These are phyloP conservation scores for Wickerhamiella vanderwaltii DNA, from an alignment of 805 yeast species.

Conservation along the genomic window DNA sequence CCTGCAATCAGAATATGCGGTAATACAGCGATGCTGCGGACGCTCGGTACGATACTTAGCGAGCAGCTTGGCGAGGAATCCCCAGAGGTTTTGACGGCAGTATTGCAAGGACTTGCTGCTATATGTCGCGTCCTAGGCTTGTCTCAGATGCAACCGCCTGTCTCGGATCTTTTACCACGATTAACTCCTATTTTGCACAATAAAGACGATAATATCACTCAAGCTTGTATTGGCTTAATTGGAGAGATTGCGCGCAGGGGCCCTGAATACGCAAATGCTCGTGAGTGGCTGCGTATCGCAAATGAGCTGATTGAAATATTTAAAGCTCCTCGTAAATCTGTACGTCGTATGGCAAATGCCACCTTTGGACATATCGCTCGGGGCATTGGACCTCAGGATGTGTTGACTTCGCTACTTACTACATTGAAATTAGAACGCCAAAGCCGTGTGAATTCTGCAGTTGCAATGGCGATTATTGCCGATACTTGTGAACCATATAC, in stretches of 20 bases:
- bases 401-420: constrained; percentile 67
- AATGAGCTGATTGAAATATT: constrained; percentile 82
- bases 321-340: constrained; percentile 63
- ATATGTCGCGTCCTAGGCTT: constrained; percentile 44
- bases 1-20: constrained; percentile 54
- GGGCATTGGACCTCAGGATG: constrained; percentile 94
- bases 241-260: constrained; percentile 73
- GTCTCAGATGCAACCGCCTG: constrained; percentile 60
- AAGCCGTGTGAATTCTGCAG: constrained; percentile 91
- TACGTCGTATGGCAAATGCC: constrained; percentile 72
- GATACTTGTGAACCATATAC: constrained; percentile 88
- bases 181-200: constrained; percentile 85
- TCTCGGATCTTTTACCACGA: constrained; percentile 71
- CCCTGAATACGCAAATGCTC: constrained; percentile 72
- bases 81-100: constrained; percentile 86
- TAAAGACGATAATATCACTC: constrained; percentile 83
- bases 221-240: constrained; percentile 61
- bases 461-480: constrained; percentile 94
- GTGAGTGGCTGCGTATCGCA: constrained; percentile 96
- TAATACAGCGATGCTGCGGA: constrained; percentile 49
- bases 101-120: constrained; percentile 60
- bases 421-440: constrained; percentile 89
- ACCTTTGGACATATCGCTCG: constrained; percentile 86
- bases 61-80: constrained; percentile 91
- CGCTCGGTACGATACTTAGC: constrained; percentile 58